phyloP scores from a whole-genome alignment of 2,329 filamentous ascomycete genomes.

The Salinomyces thailandicus region DNA sequence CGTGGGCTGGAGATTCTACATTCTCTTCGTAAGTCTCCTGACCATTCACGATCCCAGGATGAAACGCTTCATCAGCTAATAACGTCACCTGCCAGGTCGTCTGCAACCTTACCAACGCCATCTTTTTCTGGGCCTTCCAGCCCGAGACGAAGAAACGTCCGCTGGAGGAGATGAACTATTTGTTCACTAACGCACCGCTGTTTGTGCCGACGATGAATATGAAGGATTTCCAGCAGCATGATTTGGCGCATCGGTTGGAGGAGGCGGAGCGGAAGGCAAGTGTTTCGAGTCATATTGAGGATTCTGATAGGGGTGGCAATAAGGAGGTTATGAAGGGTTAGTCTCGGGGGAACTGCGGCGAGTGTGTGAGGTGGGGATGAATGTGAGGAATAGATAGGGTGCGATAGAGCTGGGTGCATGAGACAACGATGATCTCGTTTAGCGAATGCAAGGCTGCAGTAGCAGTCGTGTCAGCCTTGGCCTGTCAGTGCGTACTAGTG shows the following conservation, averaged over 20 bases:
- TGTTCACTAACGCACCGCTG: conserved; percentile 54
- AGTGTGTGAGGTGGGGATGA: too few species aligned
- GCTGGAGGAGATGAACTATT: conserved; percentile 41
- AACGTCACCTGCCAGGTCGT: conserved; percentile 46
- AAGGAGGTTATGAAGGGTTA: too few species aligned
- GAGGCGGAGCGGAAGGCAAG: conserved; percentile 46
- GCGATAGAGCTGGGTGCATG: too few species aligned
- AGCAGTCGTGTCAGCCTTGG: too few species aligned
- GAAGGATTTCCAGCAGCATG: conserved; percentile 42
- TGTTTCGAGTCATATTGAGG: conserved; percentile 11
- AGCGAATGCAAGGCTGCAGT: too few species aligned
- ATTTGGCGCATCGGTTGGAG: conserved; percentile 49
- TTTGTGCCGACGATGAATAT: conserved; percentile 51
- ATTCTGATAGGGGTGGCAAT: background rate
- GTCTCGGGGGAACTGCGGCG: too few species aligned
- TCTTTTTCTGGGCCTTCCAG: conserved; percentile 58
- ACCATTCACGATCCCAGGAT: too few species aligned
- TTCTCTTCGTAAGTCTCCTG: conserved; percentile 42
- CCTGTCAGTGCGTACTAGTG: too few species aligned
- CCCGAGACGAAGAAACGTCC: conserved; percentile 56
- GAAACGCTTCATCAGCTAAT: too few species aligned
- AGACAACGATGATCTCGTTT: too few species aligned
- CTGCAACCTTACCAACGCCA: conserved; percentile 57
- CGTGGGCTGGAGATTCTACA: conserved; percentile 48
- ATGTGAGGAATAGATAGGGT: too few species aligned